Conservation (phyloP, 2,329 filamentous ascomycete species). For the Pseudocercospora pini-densiflorae region DNA sequence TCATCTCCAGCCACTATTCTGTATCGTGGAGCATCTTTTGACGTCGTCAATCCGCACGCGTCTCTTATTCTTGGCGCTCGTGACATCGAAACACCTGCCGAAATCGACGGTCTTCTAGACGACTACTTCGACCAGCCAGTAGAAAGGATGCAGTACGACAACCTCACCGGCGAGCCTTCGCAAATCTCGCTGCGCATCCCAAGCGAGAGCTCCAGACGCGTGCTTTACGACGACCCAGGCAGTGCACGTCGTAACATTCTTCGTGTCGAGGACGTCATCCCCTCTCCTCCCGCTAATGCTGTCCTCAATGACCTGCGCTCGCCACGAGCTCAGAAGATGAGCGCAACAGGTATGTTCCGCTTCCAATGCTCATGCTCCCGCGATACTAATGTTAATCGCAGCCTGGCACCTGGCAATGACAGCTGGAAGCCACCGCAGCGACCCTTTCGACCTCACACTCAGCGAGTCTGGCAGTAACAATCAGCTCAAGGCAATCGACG, state of each 20-base stretch:
- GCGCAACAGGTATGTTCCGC: background rate
- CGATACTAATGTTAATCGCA: background rate
- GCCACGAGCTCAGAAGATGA: slow-evolving; percentile 10
- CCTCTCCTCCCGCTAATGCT: slow-evolving; percentile 17
- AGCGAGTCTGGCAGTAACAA: slow-evolving; percentile 30
- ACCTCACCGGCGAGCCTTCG: slow-evolving; percentile 25
- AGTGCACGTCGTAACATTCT: slow-evolving; percentile 37
- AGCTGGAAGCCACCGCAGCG: slow-evolving; percentile 7
- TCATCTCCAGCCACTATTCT: slow-evolving; percentile 36
- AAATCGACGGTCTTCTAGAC: slow-evolving; percentile 40
- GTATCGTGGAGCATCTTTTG: slow-evolving; percentile 41
- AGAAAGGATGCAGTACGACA: slow-evolving; percentile 20
- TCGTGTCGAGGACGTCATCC: slow-evolving; percentile 21
- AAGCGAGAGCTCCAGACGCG: slow-evolving; percentile 27
- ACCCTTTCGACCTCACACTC: slow-evolving; percentile 37
- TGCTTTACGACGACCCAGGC: slow-evolving; percentile 34
- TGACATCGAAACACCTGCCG: slow-evolving; percentile 39
- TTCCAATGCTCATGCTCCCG: too few species aligned
- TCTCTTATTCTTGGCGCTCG: slow-evolving; percentile 36
- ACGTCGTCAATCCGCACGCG: slow-evolving; percentile 42
- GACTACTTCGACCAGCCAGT: slow-evolving; percentile 35
- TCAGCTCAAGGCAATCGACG: slow-evolving; percentile 23
- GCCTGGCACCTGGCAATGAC: slow-evolving; percentile 8
- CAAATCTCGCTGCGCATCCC: slow-evolving; percentile 19
- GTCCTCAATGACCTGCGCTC: slow-evolving; percentile 15